Percentiles rank a stretch among this genome's conserved stretches.
These are phyloP conservation scores for Plantago lanceolata DNA, from an alignment of 305 asterid species.

Conservation along the genomic window DNA sequence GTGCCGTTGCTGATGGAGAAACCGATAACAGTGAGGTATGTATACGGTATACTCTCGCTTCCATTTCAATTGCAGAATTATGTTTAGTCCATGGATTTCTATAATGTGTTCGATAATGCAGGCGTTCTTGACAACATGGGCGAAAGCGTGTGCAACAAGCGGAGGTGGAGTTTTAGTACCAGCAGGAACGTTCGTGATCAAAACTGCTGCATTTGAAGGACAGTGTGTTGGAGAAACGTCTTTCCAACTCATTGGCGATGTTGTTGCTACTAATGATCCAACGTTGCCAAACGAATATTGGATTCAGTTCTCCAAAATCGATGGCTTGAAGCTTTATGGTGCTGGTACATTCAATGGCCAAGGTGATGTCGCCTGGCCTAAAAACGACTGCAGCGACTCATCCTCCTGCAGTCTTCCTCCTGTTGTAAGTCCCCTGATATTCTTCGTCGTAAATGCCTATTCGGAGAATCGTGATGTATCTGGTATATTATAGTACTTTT, in stretches of 20 bases:
- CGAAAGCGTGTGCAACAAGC: constrained; percentile 19
- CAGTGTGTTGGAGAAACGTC: constrained; percentile 9
- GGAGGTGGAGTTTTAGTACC: constrained; percentile 25
- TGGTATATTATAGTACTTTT: no score
- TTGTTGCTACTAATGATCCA: constrained; percentile 25
- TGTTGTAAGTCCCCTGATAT: constrained; percentile 8
- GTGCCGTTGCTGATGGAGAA: constrained; percentile 21
- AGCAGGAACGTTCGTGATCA: constrained; percentile 16
- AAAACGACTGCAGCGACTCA: background rate
- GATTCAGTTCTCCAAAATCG: constrained; percentile 17
- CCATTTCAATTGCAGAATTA: background rate
- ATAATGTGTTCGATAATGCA: background rate
- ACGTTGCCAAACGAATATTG: background rate
- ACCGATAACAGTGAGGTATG: constrained; percentile 26
- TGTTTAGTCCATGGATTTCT: no score
- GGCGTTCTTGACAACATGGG: constrained; percentile 26
- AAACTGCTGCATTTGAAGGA: constrained; percentile 3
- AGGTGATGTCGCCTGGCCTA: constrained; percentile 25
- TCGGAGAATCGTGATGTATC: no score
- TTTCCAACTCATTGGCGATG: constrained; percentile 8
- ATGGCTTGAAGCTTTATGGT: constrained; percentile 20
- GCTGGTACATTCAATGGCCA: constrained; percentile 30
- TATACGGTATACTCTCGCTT: background rate
- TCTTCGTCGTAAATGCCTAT: no score
- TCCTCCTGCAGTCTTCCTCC: background rate